Base-by-base conservation (phyloP, 148 eudicot genomes). In the Dysphania ambrosioides region DNA sequence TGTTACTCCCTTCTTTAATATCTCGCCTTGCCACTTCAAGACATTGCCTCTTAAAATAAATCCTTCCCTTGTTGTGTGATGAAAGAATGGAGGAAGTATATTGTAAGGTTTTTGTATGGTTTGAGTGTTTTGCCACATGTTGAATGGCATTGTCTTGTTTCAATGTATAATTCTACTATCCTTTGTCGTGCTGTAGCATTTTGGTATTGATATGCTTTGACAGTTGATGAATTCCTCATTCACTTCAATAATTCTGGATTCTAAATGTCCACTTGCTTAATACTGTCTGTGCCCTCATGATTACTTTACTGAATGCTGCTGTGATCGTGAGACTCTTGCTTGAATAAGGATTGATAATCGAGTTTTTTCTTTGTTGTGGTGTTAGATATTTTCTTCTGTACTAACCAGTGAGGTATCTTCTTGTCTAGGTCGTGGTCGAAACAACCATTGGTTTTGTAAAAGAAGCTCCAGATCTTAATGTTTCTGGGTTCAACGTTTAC, bases 401-500 rank as follows among this genome's bases (percentile, higher is more conserved):
- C 53, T 62, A 60, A 42, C 24, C 51, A 32, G 38, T 79, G 53
- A 69, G 34, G 23, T 65, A 61, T 23, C 44, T 49, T 72, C 69
- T 73, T 68, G 70, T 82, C 13, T 75, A 94, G 98, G 92, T 82
- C 58, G 49, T 67, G 15, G 92, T 89, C 68, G 83, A 84, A 77
- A 83, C 93, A 34, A 88, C 90, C 21, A 75, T 95, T 68, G 99
- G 99, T 64, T 90, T 95, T 81, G 83, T 92, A 57, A 90, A 88
- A 83, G 96, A 90, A 88, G 92, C 91, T 60, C 96, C 98, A 71
- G 84, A 86, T 30, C 83, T 94, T 83, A 72, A 73, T 70, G 80
- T 95, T 57, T 79, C 81, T 75, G 99, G 99, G 72, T 95, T 86
- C 75, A 95, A 95, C 55, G 90, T 95, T 19, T 95, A 95, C 91